A percentile compares a stretch with the other conserved stretches of the same genome.
Conservation (phyloP, 768 basidiomycete species). For the Termitomyces titanicus region DNA sequence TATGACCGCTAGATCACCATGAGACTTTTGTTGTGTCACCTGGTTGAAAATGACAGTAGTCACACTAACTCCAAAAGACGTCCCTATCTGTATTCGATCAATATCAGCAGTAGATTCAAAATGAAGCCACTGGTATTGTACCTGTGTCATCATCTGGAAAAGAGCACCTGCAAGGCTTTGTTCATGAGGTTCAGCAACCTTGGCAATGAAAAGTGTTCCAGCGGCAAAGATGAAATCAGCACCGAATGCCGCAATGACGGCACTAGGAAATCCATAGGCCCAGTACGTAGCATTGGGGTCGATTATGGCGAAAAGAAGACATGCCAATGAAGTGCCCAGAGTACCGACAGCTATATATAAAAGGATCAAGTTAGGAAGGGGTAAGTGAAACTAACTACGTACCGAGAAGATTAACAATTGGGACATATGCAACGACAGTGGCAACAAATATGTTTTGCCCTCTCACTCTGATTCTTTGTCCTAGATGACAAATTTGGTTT, state of each 20-base stretch:
- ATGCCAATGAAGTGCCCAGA: conserved; percentile 50
- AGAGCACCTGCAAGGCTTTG: conserved; percentile 74
- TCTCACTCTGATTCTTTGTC: no score
- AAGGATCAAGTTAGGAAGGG: neutral
- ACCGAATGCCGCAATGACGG: conserved; percentile 63
- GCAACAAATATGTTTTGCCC: conserved; percentile 70
- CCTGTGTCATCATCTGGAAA: conserved; percentile 79
- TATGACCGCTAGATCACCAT: conserved; percentile 19
- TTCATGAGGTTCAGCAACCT: conserved; percentile 60
- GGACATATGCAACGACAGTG: conserved; percentile 49
- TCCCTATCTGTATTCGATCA: conserved; percentile 61
- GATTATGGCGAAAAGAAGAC: conserved; percentile 68
- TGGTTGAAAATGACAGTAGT: conserved; percentile 69
- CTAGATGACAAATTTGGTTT: no score
- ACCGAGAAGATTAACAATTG: conserved; percentile 59
- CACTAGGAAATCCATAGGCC: conserved; percentile 73
- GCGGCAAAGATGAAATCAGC: conserved; percentile 75
- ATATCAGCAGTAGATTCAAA: neutral
- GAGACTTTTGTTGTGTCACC: conserved; percentile 33
- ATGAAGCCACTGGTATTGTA: no score
- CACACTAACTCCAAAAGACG: conserved; percentile 65
- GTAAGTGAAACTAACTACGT: conserved; percentile 16
- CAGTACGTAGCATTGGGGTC: conserved; percentile 56
- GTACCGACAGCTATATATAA: conserved; percentile 45
- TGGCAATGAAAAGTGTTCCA: conserved; percentile 74